Base-by-base conservation (phyloP, 169 alveolate species). In the Eimeria brunetti region DNA sequence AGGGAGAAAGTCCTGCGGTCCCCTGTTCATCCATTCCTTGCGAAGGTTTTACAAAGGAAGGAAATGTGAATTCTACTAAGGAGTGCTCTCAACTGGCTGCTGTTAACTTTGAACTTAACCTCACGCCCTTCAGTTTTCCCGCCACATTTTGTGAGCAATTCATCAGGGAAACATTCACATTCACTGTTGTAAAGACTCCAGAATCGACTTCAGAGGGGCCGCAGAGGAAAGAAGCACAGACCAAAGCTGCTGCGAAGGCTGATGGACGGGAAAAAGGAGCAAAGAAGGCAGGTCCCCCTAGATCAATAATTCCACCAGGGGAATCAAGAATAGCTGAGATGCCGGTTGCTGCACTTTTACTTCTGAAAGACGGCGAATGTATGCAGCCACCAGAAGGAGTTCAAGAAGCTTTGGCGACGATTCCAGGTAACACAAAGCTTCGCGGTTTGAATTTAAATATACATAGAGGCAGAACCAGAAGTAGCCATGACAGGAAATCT, bases 111-210 rank as follows among this genome's bases (percentile, higher is more conserved):
- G 83, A 62, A 51, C 93, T 86, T 0, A 56, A 27, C 22, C 93
- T 86, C 49, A 30, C 83, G 24, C 93, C 93, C 16, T 86, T 86
- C 53, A 86, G 80, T 22, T n/a, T 86, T 8, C 93, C 93, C 41
- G 93, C 93, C 83, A 64, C 83, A 2, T 86, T 49, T 16, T 60
- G 80, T n/a, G 93, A 86, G 56, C 93, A 86, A 51, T 64, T 86
- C 83, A n/a, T 38, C 56, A 86, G 27, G 44, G 93, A 86, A 11
- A 18, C 53, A 12, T 0, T 86, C 2, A 24, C 93, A 7, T 64
- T 58, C 41, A 60, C 93, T 14, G 83, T 86, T 12, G 93, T 86
- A 20, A 33, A 67, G 20, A 86, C 93, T 41, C 71, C 71, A 24
- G 91, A 84, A 18, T n/a, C 49, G 56, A 38, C 38, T 9, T 58